Base-by-base conservation (phyloP, 2,329 filamentous ascomycete genomes). In the Aspergillus neotritici region DNA sequence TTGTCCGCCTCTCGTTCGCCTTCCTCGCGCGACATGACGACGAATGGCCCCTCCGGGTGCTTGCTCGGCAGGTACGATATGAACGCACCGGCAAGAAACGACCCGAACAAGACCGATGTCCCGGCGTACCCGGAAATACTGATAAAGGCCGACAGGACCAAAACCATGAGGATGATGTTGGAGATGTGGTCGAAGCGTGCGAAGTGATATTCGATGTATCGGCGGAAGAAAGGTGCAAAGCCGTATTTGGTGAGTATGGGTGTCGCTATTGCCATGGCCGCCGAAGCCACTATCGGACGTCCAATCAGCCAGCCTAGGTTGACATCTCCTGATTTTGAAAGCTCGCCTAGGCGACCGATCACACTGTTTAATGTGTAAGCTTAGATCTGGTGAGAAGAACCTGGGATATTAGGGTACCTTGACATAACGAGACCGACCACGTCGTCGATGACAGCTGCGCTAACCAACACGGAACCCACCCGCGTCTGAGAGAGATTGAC, bases 401-500 rank as follows among this genome's bases (percentile, higher is more conserved):
- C 37, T 33, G 7, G 7, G 21, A 9, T 5, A 8, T 9, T 25
- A 9, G 5, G 21, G 6, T 15, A 60, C 58, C 58, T 61, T 1
- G 51, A 44, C 43, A 60, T 67, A 39, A 74, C 65, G 9, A 74
- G 63, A 3, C 69, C 70, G 1, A 66, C 63, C 1, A 73, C 68
- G 52, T 74, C 70, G 51, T 73, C 70, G 30, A 74, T 70, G 15
- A 74, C 66, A 8, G 70, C 71, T 0, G 71, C 70, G 50, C 69
- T 71, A 37, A 72, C 64, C 3, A 73, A 64, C 1, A 74, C 62
- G 9, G 68, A 66, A 13, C 71, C 69, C 1, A 73, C 64, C 21
- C 65, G 60, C 1, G 70, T 73, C 32, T 72, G 66, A 0, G 62
- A 58, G 6, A 74, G 60, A 44, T 71, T 65, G 1, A 72, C 58